phyloP scores from a whole-genome alignment of 2,329 filamentous ascomycete species.

The Cordyceps javanica region DNA sequence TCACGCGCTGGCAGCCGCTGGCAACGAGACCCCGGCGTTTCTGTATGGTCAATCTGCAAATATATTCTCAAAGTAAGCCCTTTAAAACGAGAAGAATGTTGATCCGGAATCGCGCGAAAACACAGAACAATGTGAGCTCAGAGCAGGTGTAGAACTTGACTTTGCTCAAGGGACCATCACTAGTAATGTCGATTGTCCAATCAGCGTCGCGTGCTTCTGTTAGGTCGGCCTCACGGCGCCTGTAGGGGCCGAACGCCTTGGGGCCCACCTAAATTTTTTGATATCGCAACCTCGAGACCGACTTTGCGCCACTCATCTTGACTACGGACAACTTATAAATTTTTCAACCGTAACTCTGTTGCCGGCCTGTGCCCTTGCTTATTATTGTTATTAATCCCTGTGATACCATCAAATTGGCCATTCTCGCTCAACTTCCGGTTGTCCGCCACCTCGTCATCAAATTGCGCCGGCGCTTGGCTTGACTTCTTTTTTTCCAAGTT shows the following conservation, averaged over 20 bases:
- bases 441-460: neutral
- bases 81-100: neutral
- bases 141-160: neutral
- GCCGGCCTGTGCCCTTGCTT: neutral
- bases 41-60: neutral
- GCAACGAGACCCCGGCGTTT: too few relatives aligned
- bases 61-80: neutral
- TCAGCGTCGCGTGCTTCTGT: neutral
- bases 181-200: neutral
- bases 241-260: conserved; percentile 2
- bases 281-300: conserved; percentile 8
- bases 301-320: neutral
- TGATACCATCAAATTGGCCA: neutral
- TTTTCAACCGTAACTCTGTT: neutral
- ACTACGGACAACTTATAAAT: neutral
- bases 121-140: neutral
- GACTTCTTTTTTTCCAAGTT: neutral
- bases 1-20: neutral
- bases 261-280: conserved; percentile 15
- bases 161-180: neutral
- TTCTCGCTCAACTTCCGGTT: too few relatives aligned
- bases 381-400: neutral
- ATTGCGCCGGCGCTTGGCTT: neutral
- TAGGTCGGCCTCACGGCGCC: conserved; percentile 6
- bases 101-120: neutral